A percentile compares a stretch with the other conserved stretches of the same genome.
Conservation (phyloP, 768 basidiomycete genomes). For the Peribolospora kevripleyi region DNA sequence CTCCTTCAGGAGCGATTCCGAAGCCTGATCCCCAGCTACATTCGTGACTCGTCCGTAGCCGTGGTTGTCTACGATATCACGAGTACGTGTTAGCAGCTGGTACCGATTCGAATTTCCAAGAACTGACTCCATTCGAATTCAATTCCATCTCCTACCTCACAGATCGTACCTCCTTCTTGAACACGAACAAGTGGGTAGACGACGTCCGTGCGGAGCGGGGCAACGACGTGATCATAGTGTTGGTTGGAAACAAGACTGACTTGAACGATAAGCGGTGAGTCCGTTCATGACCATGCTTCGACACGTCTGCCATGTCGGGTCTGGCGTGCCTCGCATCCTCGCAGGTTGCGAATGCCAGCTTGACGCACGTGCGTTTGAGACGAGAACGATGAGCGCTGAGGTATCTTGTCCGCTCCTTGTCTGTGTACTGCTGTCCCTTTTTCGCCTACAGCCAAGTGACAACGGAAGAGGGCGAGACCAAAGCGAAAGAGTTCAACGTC, state of each 20-base stretch:
- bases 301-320: neutral
- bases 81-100: slow-evolving; percentile 31
- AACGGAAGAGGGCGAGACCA: slow-evolving; percentile 79
- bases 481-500: slow-evolving; percentile 68
- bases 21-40: slow-evolving; percentile 92
- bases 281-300: neutral
- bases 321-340: too few relatives aligned
- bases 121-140: neutral
- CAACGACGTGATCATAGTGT: slow-evolving; percentile 89
- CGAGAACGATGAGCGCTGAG: neutral
- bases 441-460: slow-evolving; percentile 63
- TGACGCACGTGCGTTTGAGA: neutral
- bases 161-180: slow-evolving; percentile 96
- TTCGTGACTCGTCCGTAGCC: slow-evolving; percentile 92
- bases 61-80: slow-evolving; percentile 97
- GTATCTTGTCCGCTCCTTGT: slow-evolving; percentile 3
- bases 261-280: slow-evolving; percentile 87
- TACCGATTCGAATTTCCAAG: neutral
- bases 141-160: neutral
- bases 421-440: neutral
- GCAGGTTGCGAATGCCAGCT: too few relatives aligned
- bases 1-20: slow-evolving; percentile 66
- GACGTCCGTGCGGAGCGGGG: slow-evolving; percentile 94
- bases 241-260: slow-evolving; percentile 98
- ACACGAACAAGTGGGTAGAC: slow-evolving; percentile 98